Conservation (phyloP, 2,329 filamentous ascomycete genomes). For the Tolypocladium album region DNA sequence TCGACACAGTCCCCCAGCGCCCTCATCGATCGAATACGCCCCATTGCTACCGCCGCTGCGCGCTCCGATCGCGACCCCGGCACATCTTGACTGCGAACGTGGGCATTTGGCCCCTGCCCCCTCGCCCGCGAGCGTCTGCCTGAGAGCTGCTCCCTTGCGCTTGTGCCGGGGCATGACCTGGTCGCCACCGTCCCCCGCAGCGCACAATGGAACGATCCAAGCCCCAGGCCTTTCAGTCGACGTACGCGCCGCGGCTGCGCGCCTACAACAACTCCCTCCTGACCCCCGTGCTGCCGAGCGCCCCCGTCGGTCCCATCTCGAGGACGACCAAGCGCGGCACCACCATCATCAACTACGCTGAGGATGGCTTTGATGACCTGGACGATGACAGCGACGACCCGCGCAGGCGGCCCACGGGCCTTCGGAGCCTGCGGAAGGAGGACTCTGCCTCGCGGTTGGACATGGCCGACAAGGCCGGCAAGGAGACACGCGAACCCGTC, state of each 20-base stretch:
- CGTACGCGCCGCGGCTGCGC: conserved; percentile 83
- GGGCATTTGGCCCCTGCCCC: not conserved
- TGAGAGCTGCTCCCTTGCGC: not conserved
- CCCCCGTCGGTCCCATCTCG: conserved; percentile 53
- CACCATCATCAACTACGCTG: conserved; percentile 93
- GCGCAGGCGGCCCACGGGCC: conserved; percentile 68
- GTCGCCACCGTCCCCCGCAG: conserved; percentile 10
- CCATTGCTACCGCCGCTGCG: not conserved
- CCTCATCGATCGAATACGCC: not conserved
- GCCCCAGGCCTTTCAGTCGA: conserved; percentile 82
- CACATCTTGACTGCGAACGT: not conserved
- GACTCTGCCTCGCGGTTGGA: conserved; percentile 55
- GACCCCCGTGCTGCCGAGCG: conserved; percentile 67
- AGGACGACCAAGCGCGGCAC: conserved; percentile 96
- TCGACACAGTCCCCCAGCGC: not conserved
- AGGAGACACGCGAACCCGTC: conserved; percentile 69
- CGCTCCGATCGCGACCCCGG: not conserved
- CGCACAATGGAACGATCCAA: conserved; percentile 38
- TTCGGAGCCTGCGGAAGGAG: conserved; percentile 73
- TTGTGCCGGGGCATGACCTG: conserved; percentile 17
- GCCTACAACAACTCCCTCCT: conserved; percentile 87
- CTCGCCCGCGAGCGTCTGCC: not conserved
- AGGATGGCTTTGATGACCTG: conserved; percentile 82
- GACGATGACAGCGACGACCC: conserved; percentile 64
- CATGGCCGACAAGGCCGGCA: conserved; percentile 66